Evolutionary conservation across 2,329 filamentous ascomycete genomes (phyloP), one percentile per base, ranked within the genome.

Genomic region (Tolypocladium nubicola): DNA sequence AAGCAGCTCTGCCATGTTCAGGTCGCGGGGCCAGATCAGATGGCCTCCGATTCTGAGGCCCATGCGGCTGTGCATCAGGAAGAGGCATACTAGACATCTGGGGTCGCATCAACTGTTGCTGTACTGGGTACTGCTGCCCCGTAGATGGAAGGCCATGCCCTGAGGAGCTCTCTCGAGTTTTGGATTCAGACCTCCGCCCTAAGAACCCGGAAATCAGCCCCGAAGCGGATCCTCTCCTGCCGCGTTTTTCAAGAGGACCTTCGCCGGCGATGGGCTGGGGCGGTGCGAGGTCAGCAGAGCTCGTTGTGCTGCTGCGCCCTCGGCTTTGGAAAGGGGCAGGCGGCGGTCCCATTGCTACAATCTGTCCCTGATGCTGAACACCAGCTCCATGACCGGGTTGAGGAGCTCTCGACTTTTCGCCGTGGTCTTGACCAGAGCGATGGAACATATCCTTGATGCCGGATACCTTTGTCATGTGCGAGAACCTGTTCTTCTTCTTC

Each of bases 401-500:
- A 11, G 16, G n/a, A 3, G 21, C n/a, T 19, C 13, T 30, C 8
- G 19, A 9, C 21, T 39, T 38, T 64, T 62, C 14, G 53, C 58
- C 21, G 40, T 56, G 23, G 40, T 65, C 59, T 4, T 58, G 52
- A 4, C 58, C 64, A 19, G 65, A 57, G 23, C 68, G 63, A 19
- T 64, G 63, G 47, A 71, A 68, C 14, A 67, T 63, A 26, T 63
- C 62, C 16, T 66, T 60, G 23, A 70, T 62, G 8, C 68, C 71
- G 11, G 76, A 61, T 14, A 63, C 63, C 35, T 66, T 66, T 30
- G 65, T 56, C 14, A 73, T 63, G 21, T 68, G 73, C 0, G 78
- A 79, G 58, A 81, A 76, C 13, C 78, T 70, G 60, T 77, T 79
- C 67, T 76, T 80, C 67, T 77, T 80, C 16, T 61, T 57, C 4